A percentile compares a stretch with the other conserved stretches of the same genome.
Evolutionary conservation across 1,284 basidiomycete genomes (phyloP).

Genomic region (Boletus smithii): DNA sequence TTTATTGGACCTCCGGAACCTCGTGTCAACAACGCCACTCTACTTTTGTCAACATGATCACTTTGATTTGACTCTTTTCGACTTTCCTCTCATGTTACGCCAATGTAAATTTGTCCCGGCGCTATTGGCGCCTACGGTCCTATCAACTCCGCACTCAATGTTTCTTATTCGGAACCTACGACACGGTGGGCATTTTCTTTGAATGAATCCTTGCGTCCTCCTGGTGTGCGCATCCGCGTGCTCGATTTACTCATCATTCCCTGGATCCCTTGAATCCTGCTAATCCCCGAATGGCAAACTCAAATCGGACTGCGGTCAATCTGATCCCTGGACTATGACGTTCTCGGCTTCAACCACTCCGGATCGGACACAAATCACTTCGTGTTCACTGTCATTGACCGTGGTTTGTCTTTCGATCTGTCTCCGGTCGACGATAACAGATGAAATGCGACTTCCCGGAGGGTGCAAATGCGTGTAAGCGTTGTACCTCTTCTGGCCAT

Average conservation of each 20-base stretch:
- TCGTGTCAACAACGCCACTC: conserved; percentile 20
- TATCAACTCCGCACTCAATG: not conserved
- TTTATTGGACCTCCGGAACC: conserved; percentile 26
- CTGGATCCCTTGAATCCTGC: conserved; percentile 3
- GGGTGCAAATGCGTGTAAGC: conserved; percentile 64
- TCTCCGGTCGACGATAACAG: conserved; percentile 36
- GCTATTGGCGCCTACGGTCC: not conserved
- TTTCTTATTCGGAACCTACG: conserved; percentile 14
- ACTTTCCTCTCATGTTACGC: too few species aligned
- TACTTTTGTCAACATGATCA: conserved; percentile 7
- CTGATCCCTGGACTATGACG: conserved; percentile 8
- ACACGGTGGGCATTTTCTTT: conserved; percentile 4
- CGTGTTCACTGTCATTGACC: conserved; percentile 8
- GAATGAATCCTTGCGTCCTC: conserved; percentile 5
- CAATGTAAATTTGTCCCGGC: too few species aligned
- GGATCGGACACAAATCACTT: conserved; percentile 1
- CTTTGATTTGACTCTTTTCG: not conserved
- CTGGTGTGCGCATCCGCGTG: not conserved
- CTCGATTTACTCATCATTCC: conserved; percentile 5
- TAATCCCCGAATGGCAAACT: conserved; percentile 15
- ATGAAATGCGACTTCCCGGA: conserved; percentile 79
- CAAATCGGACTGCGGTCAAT: conserved; percentile 10
- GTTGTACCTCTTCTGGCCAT: conserved; percentile 66
- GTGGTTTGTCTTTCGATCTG: conserved; percentile 10
- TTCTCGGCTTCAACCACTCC: conserved; percentile 2